These are phyloP conservation scores for Diaporthe vexans DNA, from an alignment of 2,329 filamentous ascomycete genomes.

Conservation along the genomic window DNA sequence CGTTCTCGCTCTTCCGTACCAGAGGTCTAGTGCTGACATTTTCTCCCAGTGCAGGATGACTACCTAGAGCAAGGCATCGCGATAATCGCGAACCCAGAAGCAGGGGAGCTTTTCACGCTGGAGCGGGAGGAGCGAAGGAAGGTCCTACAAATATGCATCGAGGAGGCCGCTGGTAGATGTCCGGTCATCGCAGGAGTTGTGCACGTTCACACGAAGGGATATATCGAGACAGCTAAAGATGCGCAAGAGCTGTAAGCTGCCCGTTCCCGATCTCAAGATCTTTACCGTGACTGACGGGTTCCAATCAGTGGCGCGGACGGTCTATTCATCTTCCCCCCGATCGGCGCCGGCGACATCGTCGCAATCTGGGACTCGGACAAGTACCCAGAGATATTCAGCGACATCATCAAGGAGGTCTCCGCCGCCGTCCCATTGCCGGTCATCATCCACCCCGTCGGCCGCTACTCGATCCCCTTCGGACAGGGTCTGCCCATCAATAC, in stretches of 20 bases:
- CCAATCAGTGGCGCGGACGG: background rate
- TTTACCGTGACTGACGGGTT: background rate
- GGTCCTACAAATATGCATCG: slow-evolving; percentile 2
- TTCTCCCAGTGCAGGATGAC: background rate
- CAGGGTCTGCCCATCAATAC: slow-evolving; percentile 16
- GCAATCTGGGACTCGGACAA: slow-evolving; percentile 23
- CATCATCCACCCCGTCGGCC: background rate
- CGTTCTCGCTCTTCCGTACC: fast-evolving
- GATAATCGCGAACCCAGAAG: slow-evolving; percentile 1
- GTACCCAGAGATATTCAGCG: slow-evolving; percentile 16
- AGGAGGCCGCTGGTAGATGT: slow-evolving; percentile 2
- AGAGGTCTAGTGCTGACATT: background rate
- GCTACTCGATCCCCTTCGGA: slow-evolving; percentile 3
- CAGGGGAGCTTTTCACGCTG: slow-evolving; percentile 5
- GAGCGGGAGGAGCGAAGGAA: background rate
- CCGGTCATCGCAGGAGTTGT: slow-evolving; percentile 11
- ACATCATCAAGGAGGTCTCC: slow-evolving; percentile 15
- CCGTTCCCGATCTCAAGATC: fast-evolving
- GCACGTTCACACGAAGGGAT: slow-evolving; percentile 2
- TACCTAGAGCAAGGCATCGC: slow-evolving; percentile 5
- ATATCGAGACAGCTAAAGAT: slow-evolving; percentile 15
- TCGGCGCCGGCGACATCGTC: slow-evolving; percentile 8
- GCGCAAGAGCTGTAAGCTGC: background rate
- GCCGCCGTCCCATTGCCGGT: background rate
- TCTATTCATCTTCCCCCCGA: slow-evolving; percentile 2